Percentiles rank a stretch among this genome's conserved stretches.
phyloP scores from a whole-genome alignment of 257 asterid genomes.

The Forsythia viridissima region DNA sequence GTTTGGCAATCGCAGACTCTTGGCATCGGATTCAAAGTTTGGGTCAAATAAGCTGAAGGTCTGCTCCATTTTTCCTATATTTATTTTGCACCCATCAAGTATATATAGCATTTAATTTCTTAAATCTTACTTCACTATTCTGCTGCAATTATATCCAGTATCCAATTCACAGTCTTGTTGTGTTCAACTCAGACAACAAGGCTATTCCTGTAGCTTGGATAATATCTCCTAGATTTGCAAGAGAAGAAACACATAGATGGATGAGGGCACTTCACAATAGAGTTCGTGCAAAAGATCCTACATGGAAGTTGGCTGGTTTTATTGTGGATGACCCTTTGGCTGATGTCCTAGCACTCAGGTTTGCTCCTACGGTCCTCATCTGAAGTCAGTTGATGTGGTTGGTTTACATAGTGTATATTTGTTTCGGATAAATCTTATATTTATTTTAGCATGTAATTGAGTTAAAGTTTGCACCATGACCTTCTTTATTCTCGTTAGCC shows the following conservation, averaged over 20 bases:
- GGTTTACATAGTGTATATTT: neutral
- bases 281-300: conserved; percentile 85
- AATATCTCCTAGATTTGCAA: conserved; percentile 65
- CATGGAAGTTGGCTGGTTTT: conserved; percentile 97
- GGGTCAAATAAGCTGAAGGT: conserved; percentile 96
- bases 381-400: conserved; percentile 16
- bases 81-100: conserved; percentile 17
- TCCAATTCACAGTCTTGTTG: conserved; percentile 90
- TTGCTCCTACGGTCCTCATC: conserved; percentile 9
- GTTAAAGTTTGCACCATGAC: neutral
- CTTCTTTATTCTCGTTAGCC: neutral
- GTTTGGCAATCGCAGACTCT: conserved; percentile 75
- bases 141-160: conserved; percentile 58
- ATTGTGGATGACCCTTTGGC: conserved; percentile 81
- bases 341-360: conserved; percentile 77
- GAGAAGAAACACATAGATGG: conserved; percentile 72
- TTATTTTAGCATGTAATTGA: no score
- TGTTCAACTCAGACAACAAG: conserved; percentile 95
- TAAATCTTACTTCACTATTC: conserved; percentile 43
- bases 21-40: conserved; percentile 73
- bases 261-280: conserved; percentile 86
- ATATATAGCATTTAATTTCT: conserved; percentile 14
- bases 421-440: no score
- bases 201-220: conserved; percentile 99
- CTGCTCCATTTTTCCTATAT: conserved; percentile 20